Base-by-base conservation (phyloP, 306 rosid genomes). In the Cucurbita ficifolia region DNA sequence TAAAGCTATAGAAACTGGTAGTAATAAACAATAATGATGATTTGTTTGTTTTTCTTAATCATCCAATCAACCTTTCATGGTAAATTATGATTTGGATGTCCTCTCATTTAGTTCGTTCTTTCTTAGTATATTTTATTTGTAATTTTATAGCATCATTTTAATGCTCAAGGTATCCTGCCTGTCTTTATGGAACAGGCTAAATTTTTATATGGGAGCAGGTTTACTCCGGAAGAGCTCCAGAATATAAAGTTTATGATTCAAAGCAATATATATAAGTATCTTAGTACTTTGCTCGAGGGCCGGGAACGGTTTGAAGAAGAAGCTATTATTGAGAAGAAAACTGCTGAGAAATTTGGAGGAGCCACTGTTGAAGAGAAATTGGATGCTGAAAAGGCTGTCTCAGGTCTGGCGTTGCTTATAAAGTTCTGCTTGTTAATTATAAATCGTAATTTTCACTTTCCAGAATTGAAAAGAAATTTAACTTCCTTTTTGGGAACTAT, bases 271-370 rank as follows among this genome's bases (percentile, higher is more conserved):
- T 91, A 89, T 80, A 91, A 86, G 87, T 91, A 91, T 82, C 89
- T 91, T 40, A 84, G 97, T 71, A 81, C 88, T 77, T 81, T 91
- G 51, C 97, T 91, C 63, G 97, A 91, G 79, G 96, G 96, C 74
- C 89, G 91, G 76, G 97, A 91, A 83, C 93, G 83, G 39, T 91
- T 91, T 75, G 96, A 91, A 89, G 97, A 91, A 81, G 97, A 89
- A 82, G 84, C 82, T 40, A 60, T 81, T 77, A 72, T 76, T 73
- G 89, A 87, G 81, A 76, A 76, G 79, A 76, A 49, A 65, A 49
- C 74, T 70, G 75, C 18, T 19, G 52, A 19, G 11, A 29, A 39
- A 38, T 38, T 14, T 8, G 49, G 48, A 38, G 70, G 73, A 68
- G 40, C 19, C 12, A 78, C 82, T 40, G 49, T 76, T 76, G 67